Percentiles rank a stretch among this genome's conserved stretches.
phyloP scores from a whole-genome alignment of 306 rosid species.

The Prosopis cineraria region DNA sequence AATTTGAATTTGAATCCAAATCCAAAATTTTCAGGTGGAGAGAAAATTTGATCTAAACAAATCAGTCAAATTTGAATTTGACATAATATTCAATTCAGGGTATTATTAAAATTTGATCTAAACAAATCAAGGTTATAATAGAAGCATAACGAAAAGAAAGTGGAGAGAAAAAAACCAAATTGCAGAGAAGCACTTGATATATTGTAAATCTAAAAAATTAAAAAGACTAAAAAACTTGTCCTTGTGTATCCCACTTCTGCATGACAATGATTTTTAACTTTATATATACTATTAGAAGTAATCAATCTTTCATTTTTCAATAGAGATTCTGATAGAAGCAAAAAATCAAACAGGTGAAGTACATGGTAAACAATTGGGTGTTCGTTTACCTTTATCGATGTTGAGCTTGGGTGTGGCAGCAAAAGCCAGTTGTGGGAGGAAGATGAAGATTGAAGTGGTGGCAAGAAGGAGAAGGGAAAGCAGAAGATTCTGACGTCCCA shows the following conservation, averaged over 20 bases:
- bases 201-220: no score
- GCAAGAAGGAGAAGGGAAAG: conserved; percentile 40
- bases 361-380: background rate
- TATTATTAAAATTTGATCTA: no score
- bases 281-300: background rate
- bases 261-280: background rate
- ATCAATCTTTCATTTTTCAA: background rate
- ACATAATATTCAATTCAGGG: no score
- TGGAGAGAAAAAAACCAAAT: no score
- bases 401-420: conserved; percentile 64
- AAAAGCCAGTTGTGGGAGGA: conserved; percentile 39
- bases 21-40: no score
- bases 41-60: no score
- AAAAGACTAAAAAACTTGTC: no score
- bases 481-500: conserved; percentile 31
- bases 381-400: conserved; percentile 51
- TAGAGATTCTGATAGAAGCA: background rate
- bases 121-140: no score
- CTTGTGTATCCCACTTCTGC: background rate
- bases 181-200: no score
- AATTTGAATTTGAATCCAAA: no score
- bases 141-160: no score
- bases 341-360: background rate
- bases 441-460: conserved; percentile 35
- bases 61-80: no score